Evolutionary conservation across 306 rosid species (phyloP), one percentile per base, ranked within the genome.

Genomic region (Sesbania bispinosa): DNA sequence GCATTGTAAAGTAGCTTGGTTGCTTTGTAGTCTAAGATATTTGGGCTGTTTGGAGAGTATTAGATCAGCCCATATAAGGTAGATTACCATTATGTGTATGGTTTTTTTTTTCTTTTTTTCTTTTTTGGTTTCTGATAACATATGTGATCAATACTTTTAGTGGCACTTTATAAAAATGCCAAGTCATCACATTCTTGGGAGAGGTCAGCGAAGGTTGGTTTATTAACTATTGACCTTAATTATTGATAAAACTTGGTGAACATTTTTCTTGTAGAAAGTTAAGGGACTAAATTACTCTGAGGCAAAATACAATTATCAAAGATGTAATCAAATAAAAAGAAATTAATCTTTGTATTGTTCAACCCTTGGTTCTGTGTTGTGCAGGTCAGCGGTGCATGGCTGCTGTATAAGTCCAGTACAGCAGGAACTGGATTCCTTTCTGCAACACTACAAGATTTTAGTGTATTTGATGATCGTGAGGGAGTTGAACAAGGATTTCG

Each of bases 381-480:
- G 80, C 86, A 94, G 99, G 83, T 88, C 63, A 84, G 88, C 61
- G 83, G 85, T 62, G 96, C 93, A 71, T 94, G 99, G 99, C 73
- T 94, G 32, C 89, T 90, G 39, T 94, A 91, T 71, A 94, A 91
- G 78, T 87, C 97, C 58, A 89, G 61, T 73, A 82, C 90, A 39
- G 75, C 64, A 10, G 99, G 96, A 65, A 94, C 85, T 20, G 97
- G 95, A 51, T 89, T 78, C 74, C 96, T 94, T 35, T 91, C 97
- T 58, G 97, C 99, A 77, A 89, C 97, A 3, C 82, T 94, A 46
- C 86, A 85, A 84, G 95, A 86, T 67, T 90, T 94, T 69, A 80
- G 90, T 67, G 91, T 94, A 61, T 79, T 87, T 75, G 99, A 94
- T 87, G 88, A 94, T 77, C 97, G 99, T 48, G 96, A 91, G 67